These are phyloP conservation scores for Phytophthora chlamydospora DNA, from an alignment of 352 stramenopile genomes.

Conservation along the genomic window DNA sequence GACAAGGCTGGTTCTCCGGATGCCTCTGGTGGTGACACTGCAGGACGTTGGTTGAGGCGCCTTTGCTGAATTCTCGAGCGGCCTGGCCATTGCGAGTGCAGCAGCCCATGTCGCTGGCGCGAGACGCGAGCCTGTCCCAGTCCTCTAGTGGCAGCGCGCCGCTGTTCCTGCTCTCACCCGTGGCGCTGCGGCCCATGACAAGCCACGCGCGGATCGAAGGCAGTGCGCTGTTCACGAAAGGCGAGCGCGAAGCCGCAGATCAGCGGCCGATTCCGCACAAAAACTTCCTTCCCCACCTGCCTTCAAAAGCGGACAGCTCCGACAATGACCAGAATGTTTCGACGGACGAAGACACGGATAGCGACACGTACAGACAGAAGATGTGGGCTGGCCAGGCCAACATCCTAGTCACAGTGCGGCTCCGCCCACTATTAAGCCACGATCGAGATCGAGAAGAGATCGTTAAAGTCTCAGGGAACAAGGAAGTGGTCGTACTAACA, in stretches of 20 bases:
- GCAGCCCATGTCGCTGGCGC: slow-evolving; percentile 28
- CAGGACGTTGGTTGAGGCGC: slow-evolving; percentile 1
- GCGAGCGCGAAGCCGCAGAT: slow-evolving; percentile 17
- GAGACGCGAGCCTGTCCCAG: slow-evolving; percentile 12
- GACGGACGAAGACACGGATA: slow-evolving; percentile 44
- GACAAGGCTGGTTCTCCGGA: not conserved
- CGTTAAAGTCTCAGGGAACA: slow-evolving; percentile 85
- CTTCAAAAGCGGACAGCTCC: slow-evolving; percentile 2
- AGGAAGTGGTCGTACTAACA: slow-evolving; percentile 87
- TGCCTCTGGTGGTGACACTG: slow-evolving; percentile 4
- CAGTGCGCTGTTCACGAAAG: slow-evolving; percentile 25
- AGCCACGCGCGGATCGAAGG: slow-evolving; percentile 46
- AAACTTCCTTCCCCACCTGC: slow-evolving; percentile 34
- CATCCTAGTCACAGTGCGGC: slow-evolving; percentile 89
- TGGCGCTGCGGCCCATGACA: slow-evolving; percentile 32
- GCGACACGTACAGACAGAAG: slow-evolving; percentile 69
- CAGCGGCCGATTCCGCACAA: slow-evolving; percentile 13
- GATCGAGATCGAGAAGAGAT: slow-evolving; percentile 76
- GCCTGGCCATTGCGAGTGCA: slow-evolving; percentile 9
- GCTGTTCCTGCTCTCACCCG: slow-evolving; percentile 31
- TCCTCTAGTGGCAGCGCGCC: slow-evolving; percentile 24
- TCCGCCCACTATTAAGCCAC: slow-evolving; percentile 81
- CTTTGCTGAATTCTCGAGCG: slow-evolving; percentile 7
- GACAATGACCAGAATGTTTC: not conserved
- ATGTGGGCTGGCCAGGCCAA: slow-evolving; percentile 91